Evolutionary conservation across 352 stramenopile species (phyloP), one percentile per base, ranked within the genome.

Genomic region (Phytophthora syringae): DNA sequence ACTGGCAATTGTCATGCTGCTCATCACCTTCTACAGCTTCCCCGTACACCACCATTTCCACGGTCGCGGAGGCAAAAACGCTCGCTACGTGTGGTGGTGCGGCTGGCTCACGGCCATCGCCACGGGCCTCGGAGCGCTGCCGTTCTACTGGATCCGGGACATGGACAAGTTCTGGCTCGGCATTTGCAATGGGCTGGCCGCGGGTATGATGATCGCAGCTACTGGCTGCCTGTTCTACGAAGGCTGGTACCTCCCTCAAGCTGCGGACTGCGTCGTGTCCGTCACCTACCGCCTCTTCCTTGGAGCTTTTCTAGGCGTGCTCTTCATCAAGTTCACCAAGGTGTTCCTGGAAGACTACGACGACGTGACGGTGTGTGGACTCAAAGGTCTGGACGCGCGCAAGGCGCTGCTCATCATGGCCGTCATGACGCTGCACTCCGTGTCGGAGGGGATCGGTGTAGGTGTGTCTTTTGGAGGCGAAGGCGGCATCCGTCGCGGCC

Each of bases 381-480:
- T 92, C 7, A 77, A 89, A 22, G 77, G 81, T 42, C 65, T 97
- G 28, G 89, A 98, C 73, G 92, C 92, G 16, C 87, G 89, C 56
- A 97, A 97, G 66, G 89, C 98, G 37, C 71, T 99, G 36, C 74
- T 99, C 18, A 99, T 99, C 69, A 98, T 99, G 77, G 97, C 98
- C 21, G 97, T 99, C 25, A 99, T 99, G 97, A 99, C 96, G 21
- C 78, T 99, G 50, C 97, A 99, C 84, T 99, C 95, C 1, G 98
- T 99, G 58, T 98, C 95, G 16, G 97, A 99, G 83, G 97, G 97
- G 32, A 92, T 94, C 58, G 97, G 97, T 36, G 98, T 99, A 54
- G 97, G 97, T 16, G 97, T 99, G 9, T 98, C 92, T 16, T 99
- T 99, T 69, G 97, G 97, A 48, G 97, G 95, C 30, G 88, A 94